Evolutionary conservation across 1,284 basidiomycete genomes (phyloP).

Genomic region (Leccinum huronense): DNA sequence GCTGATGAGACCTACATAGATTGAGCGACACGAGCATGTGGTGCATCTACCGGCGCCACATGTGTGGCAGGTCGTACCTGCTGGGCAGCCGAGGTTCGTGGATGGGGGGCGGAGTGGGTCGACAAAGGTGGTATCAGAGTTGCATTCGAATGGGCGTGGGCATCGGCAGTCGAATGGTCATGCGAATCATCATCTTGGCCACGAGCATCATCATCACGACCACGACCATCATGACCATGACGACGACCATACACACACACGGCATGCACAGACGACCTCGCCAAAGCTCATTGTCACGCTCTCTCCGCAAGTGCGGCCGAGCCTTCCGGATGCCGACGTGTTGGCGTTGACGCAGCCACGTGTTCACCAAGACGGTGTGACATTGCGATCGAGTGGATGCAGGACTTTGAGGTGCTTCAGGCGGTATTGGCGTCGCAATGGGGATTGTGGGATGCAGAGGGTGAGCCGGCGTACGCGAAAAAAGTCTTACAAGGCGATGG

Average conservation of each 20-base stretch:
- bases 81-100: constrained; percentile 25
- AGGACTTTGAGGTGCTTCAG: constrained; percentile 92
- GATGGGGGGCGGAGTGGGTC: background rate
- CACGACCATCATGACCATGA: constrained; percentile 8
- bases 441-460: constrained; percentile 73
- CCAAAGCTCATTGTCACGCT: constrained; percentile 76
- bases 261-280: constrained; percentile 19
- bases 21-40: constrained; percentile 78
- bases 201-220: background rate
- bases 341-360: constrained; percentile 61
- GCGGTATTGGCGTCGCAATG: constrained; percentile 64
- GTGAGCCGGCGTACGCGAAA: constrained; percentile 97
- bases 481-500: constrained; percentile 87
- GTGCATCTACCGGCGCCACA: constrained; percentile 78
- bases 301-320: constrained; percentile 70
- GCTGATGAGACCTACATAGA: constrained; percentile 38
- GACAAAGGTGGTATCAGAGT: background rate
- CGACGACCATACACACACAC: background rate
- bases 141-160: background rate
- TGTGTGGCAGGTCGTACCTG: constrained; percentile 79
- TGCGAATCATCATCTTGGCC: constrained; percentile 10
- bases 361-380: constrained; percentile 98
- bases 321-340: constrained; percentile 71
- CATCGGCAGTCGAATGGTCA: constrained; percentile 14
- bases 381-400: constrained; percentile 97